Percentiles rank a stretch among this genome's conserved stretches.
These are phyloP conservation scores for Lipomyces lipofer DNA, from an alignment of 805 yeast genomes.

Conservation along the genomic window DNA sequence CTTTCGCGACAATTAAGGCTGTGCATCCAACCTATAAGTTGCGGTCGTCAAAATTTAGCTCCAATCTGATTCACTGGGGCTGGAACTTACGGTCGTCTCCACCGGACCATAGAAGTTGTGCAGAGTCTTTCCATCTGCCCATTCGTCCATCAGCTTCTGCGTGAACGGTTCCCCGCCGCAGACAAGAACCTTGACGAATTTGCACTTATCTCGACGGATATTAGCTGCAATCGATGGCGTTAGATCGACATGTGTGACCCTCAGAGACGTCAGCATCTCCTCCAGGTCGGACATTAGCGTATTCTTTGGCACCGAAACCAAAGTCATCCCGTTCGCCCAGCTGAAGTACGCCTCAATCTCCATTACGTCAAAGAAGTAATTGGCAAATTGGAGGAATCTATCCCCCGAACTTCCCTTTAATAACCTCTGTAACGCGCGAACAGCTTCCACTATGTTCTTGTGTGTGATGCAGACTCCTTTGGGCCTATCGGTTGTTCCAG, in stretches of 20 bases:
- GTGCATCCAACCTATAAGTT: conserved; percentile 11
- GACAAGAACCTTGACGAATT: conserved; percentile 11
- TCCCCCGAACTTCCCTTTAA: not conserved
- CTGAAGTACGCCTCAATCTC: conserved; percentile 15
- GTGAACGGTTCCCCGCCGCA: conserved; percentile 27
- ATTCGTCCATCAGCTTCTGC: conserved; percentile 11
- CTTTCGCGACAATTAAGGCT: no score
- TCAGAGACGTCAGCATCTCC: not conserved
- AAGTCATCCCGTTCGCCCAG: conserved; percentile 24
- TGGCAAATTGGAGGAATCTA: conserved; percentile 22
- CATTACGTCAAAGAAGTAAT: conserved; percentile 9
- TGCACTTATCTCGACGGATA: conserved; percentile 4
- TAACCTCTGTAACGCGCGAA: not conserved
- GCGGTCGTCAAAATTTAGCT: not conserved
- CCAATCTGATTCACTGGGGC: not conserved
- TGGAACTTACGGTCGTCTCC: conserved; percentile 4
- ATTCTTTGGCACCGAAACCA: conserved; percentile 10
- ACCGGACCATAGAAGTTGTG: conserved; percentile 30
- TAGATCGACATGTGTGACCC: conserved; percentile 23
- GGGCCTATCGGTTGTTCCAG: conserved; percentile 23
- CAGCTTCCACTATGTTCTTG: conserved; percentile 6
- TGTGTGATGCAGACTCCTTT: conserved; percentile 14
- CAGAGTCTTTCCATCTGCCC: conserved; percentile 14
- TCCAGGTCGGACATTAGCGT: conserved; percentile 13
- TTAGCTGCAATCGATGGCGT: conserved; percentile 27